phyloP scores from a whole-genome alignment of 305 asterid genomes.

The Plantago coronopus region DNA sequence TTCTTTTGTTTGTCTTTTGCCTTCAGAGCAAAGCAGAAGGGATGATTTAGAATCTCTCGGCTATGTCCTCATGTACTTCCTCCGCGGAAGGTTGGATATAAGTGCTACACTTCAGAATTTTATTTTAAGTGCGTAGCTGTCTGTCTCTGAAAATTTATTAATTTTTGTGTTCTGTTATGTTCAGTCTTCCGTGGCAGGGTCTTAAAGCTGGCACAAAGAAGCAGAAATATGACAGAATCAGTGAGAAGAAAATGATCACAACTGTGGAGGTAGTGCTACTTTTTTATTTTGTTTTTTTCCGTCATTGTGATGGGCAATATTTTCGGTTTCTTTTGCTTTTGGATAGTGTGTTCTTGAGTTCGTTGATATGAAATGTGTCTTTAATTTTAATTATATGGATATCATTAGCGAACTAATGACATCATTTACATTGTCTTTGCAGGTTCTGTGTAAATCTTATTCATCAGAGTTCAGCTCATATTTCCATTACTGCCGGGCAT shows the following conservation, averaged over 20 bases:
- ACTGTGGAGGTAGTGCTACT: slow-evolving; percentile 59
- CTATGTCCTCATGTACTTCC: slow-evolving; percentile 82
- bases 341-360: neutral
- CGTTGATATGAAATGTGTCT: neutral
- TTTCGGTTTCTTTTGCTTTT: neutral
- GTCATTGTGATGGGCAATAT: neutral
- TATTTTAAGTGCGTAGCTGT: neutral
- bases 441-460: slow-evolving; percentile 79
- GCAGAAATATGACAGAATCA: slow-evolving; percentile 80
- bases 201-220: slow-evolving; percentile 77
- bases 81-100: slow-evolving; percentile 62
- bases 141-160: slow-evolving; percentile 8
- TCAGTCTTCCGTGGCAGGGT: slow-evolving; percentile 93
- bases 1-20: slow-evolving; percentile 6
- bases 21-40: slow-evolving; percentile 83
- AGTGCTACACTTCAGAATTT: slow-evolving; percentile 9
- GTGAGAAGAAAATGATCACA: slow-evolving; percentile 86
- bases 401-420: neutral
- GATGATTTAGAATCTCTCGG: slow-evolving; percentile 86
- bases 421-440: slow-evolving; percentile 11
- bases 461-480: slow-evolving; percentile 75
- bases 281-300: slow-evolving; percentile 13
- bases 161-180: slow-evolving; percentile 17
- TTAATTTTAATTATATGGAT: too few relatives aligned
- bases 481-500: slow-evolving; percentile 77